A percentile compares a stretch with the other conserved stretches of the same genome.
These are phyloP conservation scores for Ogataea nitratoaversa DNA, from an alignment of 805 yeast genomes.

Conservation along the genomic window DNA sequence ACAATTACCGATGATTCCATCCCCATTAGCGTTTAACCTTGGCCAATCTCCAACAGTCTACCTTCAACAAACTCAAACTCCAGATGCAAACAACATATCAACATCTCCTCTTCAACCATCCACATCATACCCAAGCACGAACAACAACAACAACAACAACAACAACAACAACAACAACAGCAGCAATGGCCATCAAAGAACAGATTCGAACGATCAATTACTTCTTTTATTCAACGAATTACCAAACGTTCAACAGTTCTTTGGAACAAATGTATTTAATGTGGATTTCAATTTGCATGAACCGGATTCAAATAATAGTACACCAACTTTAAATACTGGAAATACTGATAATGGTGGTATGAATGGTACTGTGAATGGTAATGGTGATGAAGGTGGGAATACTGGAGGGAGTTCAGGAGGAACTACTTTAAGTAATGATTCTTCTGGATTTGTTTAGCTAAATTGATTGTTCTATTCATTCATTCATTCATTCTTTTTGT, in stretches of 20 bases:
- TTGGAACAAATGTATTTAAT: constrained; percentile 4
- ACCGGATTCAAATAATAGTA: background rate
- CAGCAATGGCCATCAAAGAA: background rate
- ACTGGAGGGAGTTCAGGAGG: background rate
- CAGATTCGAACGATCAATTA: constrained; percentile 12
- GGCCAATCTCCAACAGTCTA: background rate
- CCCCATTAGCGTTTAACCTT: background rate
- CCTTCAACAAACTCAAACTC: background rate
- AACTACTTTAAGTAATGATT: constrained; percentile 1
- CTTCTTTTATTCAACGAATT: constrained; percentile 15
- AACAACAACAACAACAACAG: background rate
- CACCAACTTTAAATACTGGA: background rate
- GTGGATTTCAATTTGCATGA: constrained; percentile 4
- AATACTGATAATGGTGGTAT: no score
- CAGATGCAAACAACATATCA: background rate
- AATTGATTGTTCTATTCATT: background rate
- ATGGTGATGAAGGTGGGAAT: background rate
- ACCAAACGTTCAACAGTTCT: constrained; percentile 17
- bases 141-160: background rate
- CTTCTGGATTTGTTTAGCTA: background rate
- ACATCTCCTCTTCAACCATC: background rate
- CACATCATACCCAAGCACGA: background rate
- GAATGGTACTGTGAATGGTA: background rate
- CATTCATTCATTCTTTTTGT: background rate
- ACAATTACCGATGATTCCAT: background rate